A percentile compares a stretch with the other conserved stretches of the same genome.
Evolutionary conservation across 768 basidiomycete species (phyloP).

Genomic region (Chalciporus piperatus): DNA sequence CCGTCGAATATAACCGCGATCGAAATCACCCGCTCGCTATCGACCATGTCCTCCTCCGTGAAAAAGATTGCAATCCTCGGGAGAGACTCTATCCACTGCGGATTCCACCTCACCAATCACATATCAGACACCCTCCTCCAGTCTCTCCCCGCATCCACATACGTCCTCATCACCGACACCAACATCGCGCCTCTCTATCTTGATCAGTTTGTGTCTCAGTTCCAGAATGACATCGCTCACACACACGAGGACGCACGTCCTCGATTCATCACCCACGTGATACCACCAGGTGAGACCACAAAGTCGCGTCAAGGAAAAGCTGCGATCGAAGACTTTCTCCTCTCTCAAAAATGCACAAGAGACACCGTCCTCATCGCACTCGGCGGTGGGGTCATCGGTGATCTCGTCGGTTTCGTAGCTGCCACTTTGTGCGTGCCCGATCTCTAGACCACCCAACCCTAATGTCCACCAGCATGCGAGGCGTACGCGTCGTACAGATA

Average conservation of each 20-base stretch:
- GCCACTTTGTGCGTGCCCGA: constrained; percentile 79
- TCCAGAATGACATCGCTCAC: constrained; percentile 31
- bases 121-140: constrained; percentile 71
- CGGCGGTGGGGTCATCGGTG: constrained; percentile 96
- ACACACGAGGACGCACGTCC: constrained; percentile 21
- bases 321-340: constrained; percentile 87
- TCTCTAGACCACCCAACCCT: neutral
- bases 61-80: constrained; percentile 78
- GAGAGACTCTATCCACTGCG: constrained; percentile 86
- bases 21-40: neutral
- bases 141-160: constrained; percentile 75
- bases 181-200: constrained; percentile 85
- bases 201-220: constrained; percentile 54
- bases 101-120: constrained; percentile 89
- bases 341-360: constrained; percentile 84
- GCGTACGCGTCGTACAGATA: constrained; percentile 92
- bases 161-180: constrained; percentile 91
- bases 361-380: constrained; percentile 92
- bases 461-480: constrained; percentile 79
- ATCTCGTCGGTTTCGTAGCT: constrained; percentile 94
- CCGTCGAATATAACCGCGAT: neutral
- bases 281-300: constrained; percentile 89
- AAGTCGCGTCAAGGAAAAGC: constrained; percentile 93
- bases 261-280: constrained; percentile 73
- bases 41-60: constrained; percentile 8